Base-by-base conservation (phyloP, 2,329 filamentous ascomycete species). In the Cucurbitaria berberidis region DNA sequence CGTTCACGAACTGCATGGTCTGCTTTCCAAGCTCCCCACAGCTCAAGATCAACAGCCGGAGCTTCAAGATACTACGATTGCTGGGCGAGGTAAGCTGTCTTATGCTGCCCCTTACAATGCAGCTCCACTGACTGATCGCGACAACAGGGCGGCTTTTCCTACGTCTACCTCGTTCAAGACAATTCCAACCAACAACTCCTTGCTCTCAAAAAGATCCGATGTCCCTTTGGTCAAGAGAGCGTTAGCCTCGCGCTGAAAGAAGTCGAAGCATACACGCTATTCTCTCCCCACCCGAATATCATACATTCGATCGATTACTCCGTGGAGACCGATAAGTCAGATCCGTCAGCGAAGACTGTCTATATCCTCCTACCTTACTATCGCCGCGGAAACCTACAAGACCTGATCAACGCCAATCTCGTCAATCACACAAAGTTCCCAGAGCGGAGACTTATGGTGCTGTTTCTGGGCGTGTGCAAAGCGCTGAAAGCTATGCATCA, bases 311-410 rank as follows among this genome's bases (percentile, higher is more conserved):
- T 93, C 69, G 93, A 96, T 77, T 89, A 96, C 76, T 85, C 84
- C 66, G 89, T 96, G 55, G 86, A 89, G 44, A 87, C 86, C 22
- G 91, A 96, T 75, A 78, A 83, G 64, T 81, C 79, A 44, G 84
- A 86, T 60, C 81, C 87, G 1, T 85, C 86, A 41, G 85, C 88
- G 57, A 98, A 98, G 80, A 98, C 93, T 0, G 95, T 98, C 47
- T 99, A 99, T 76, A 95, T 99, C 57, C 82, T 99, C 38, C 83
- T 99, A 18, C 95, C 95, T 11, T 99, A 98, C 80, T 99, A 97
- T 79, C 84, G 92, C 67, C 84, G 93, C 62, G 95, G 95, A 13
- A 99, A 99, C 75, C 83, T 99, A 32, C 95, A 99, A 78, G 95
- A 99, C 77, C 89, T 96, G 72, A 98, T 99, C 81, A 99, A 99